phyloP scores from a whole-genome alignment of 139 green algal genomes.

The Closterium sp. region DNA sequence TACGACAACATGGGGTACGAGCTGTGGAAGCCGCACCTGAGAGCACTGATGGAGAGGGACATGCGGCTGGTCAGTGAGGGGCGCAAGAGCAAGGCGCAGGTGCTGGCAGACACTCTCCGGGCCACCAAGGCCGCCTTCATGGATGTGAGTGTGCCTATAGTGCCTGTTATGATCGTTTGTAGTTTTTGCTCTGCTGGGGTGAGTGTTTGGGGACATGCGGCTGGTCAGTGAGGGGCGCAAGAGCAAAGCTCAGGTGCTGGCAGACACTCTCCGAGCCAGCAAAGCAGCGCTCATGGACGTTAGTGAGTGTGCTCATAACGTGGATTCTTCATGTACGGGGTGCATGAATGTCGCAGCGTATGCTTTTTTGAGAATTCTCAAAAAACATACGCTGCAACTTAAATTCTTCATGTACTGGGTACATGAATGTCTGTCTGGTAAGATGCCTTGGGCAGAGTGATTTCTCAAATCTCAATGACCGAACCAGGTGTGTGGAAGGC shows the following conservation, averaged over 20 bases:
- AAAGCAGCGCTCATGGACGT: no score
- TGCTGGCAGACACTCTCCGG: conserved; percentile 1
- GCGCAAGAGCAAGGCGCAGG: conserved; percentile 57
- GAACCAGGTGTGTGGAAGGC: no score
- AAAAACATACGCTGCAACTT: no score
- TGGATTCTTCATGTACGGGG: no score
- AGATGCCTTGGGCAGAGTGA: no score
- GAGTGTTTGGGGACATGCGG: not conserved
- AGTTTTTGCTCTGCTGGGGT: not conserved
- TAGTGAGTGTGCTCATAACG: no score
- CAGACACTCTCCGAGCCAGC: not conserved
- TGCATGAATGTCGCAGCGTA: no score
- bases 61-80: conserved; percentile 76
- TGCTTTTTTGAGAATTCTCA: no score
- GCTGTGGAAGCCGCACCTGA: conserved; percentile 74
- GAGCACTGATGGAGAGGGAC: conserved; percentile 80
- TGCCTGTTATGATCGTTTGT: not conserved
- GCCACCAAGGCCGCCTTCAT: conserved; percentile 21
- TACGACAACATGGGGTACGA: conserved; percentile 78
- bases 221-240: not conserved
- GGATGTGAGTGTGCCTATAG: conserved; percentile 15
- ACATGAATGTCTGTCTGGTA: no score
- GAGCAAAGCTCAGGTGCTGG: not conserved
- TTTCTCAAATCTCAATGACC: no score
- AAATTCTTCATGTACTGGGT: no score